These are phyloP conservation scores for Rhynchosporium agropyri DNA, from an alignment of 2,329 filamentous ascomycete genomes.

Conservation along the genomic window DNA sequence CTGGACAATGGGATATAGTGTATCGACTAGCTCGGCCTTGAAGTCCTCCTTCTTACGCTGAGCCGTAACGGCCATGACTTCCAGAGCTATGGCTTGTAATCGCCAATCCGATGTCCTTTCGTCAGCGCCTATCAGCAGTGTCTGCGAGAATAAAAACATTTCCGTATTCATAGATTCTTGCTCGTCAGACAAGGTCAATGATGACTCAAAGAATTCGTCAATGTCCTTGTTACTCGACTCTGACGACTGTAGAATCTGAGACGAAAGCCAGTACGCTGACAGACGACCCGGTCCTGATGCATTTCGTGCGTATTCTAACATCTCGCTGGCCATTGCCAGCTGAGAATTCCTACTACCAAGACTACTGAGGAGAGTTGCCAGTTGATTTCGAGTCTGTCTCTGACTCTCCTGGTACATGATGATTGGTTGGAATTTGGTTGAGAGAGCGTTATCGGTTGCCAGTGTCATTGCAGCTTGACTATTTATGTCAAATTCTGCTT, in stretches of 20 bases:
- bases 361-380: slow-evolving; percentile 59
- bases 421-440: slow-evolving; percentile 58
- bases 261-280: slow-evolving; percentile 78
- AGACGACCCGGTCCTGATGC: slow-evolving; percentile 61
- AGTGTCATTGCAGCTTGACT: slow-evolving; percentile 40
- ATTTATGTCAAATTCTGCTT: slow-evolving; percentile 37
- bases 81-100: slow-evolving; percentile 76
- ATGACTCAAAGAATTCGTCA: slow-evolving; percentile 67
- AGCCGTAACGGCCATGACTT: slow-evolving; percentile 77
- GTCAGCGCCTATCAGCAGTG: slow-evolving; percentile 59
- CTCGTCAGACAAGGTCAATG: slow-evolving; percentile 45
- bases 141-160: slow-evolving; percentile 63
- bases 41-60: slow-evolving; percentile 68
- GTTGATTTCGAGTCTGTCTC: slow-evolving; percentile 57
- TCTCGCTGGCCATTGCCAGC: slow-evolving; percentile 61
- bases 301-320: slow-evolving; percentile 65
- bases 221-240: slow-evolving; percentile 56
- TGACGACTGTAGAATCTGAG: slow-evolving; percentile 67
- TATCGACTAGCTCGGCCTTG: slow-evolving; percentile 83
- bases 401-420: slow-evolving; percentile 68
- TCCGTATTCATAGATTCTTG: slow-evolving; percentile 59
- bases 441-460: slow-evolving; percentile 27
- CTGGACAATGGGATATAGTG: slow-evolving; percentile 89
- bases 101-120: slow-evolving; percentile 64
- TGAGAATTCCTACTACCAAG: slow-evolving; percentile 61